Evolutionary conservation across 164 flowering plant genomes (phyloP).

Genomic region (Kingdonia uniflora): DNA sequence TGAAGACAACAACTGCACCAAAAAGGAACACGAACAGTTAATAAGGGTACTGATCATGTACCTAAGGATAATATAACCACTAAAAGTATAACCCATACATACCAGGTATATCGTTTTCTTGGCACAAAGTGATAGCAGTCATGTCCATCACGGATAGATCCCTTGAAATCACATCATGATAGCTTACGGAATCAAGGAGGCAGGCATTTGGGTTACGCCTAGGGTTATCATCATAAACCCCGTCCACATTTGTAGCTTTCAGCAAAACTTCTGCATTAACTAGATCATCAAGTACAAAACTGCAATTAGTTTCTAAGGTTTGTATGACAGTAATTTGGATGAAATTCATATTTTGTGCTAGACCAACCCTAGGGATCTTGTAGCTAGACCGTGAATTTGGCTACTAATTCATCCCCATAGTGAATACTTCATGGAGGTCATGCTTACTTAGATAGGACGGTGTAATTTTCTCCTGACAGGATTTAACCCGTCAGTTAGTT

Average conservation of each 20-base stretch:
- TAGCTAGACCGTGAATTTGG: no score
- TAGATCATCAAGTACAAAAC: constrained; percentile 18
- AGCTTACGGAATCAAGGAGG: constrained; percentile 67
- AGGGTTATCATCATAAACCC: constrained; percentile 83
- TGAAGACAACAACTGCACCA: constrained; percentile 91
- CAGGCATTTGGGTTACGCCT: constrained; percentile 64
- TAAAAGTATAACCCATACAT: constrained; percentile 7
- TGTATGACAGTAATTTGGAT: background rate
- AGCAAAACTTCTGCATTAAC: constrained; percentile 97
- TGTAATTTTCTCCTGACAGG: no score
- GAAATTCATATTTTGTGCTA: no score
- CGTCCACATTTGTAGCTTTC: constrained; percentile 98
- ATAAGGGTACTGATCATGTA: background rate
- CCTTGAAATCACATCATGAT: constrained; percentile 73
- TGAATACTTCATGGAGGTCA: no score
- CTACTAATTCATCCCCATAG: no score
- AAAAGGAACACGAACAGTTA: background rate
- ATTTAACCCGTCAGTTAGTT: no score
- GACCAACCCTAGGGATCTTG: no score
- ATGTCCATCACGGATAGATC: constrained; percentile 99
- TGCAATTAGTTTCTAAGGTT: constrained; percentile 3
- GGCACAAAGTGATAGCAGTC: constrained; percentile 96
- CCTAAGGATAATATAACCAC: background rate
- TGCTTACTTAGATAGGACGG: no score
- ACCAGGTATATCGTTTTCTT: constrained; percentile 97